These are phyloP conservation scores for Lactarius evosmus DNA, from an alignment of 768 basidiomycete species.

Conservation along the genomic window DNA sequence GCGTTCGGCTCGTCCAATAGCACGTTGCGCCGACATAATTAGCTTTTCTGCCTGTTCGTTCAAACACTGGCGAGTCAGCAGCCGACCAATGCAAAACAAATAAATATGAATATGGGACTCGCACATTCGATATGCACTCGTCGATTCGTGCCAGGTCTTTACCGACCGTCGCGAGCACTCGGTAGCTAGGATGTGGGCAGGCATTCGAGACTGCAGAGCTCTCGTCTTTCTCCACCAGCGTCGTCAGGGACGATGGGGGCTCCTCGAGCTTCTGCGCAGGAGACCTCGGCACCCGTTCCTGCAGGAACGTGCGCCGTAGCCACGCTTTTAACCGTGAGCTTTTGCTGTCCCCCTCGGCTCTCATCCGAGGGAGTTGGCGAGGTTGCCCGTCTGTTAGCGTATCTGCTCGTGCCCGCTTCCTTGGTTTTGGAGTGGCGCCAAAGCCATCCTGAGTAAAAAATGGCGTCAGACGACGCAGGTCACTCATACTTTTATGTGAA, in stretches of 20 bases:
- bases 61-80: neutral
- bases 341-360: slow-evolving; percentile 34
- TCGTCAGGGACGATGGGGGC: slow-evolving; percentile 14
- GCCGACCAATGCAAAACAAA: neutral
- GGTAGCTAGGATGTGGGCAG: slow-evolving; percentile 34
- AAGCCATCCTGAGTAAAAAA: neutral
- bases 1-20: slow-evolving; percentile 22
- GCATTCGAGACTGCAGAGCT: neutral
- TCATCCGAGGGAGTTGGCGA: slow-evolving; percentile 14
- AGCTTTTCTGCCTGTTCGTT: slow-evolving; percentile 15
- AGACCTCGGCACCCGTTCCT: slow-evolving; percentile 18
- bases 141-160: slow-evolving; percentile 57
- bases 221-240: slow-evolving; percentile 14
- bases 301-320: slow-evolving; percentile 56
- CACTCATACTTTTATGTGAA: slow-evolving; percentile 27
- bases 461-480: slow-evolving; percentile 8
- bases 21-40: slow-evolving; percentile 18
- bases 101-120: slow-evolving; percentile 20
- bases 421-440: slow-evolving; percentile 5
- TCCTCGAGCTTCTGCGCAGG: slow-evolving; percentile 13
- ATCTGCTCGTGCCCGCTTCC: slow-evolving; percentile 19
- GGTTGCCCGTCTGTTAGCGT: slow-evolving; percentile 20
- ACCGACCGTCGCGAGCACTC: slow-evolving; percentile 50
- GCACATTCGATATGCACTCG: slow-evolving; percentile 52
- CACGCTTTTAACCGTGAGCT: slow-evolving; percentile 57